Evolutionary conservation across 1,139 yeast species (phyloP), one percentile per base, ranked within the genome.

Genomic region (Yamadazyma conglobata): DNA sequence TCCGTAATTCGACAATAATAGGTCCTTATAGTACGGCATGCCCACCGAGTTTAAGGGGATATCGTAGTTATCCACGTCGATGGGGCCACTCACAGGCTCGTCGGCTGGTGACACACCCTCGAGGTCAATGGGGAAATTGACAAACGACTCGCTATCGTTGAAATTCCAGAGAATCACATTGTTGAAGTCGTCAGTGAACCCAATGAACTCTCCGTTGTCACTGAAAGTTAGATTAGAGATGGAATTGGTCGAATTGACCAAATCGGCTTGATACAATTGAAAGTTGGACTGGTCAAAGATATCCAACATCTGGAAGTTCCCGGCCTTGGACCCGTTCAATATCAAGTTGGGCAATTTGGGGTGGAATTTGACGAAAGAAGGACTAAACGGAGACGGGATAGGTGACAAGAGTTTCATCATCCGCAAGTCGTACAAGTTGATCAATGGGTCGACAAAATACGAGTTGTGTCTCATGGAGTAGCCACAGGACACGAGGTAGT

Each of bases 361-460:
- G 56, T 89, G 97, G 41, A 89, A 70, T 30, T 83, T 71, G 1
- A 84, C 93, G 51, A 75, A 83, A 5, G 86, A 72, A 1, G 97
- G 96, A 4, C 97, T 97, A 0, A 88, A 82, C 0, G 95, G 86
- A 52, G 88, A 88, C 2, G 96, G 79, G 4, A 89, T 66, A 2
- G 97, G 96, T 0, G 95, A 69, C 33, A 83, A 56, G 2, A 91
- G 73, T 36, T 77, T 72, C 76, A 86, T 69, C 42, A 79, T 75
- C 39, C 95, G 70, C 20, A 87, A 56, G 53, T 91, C 98, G 54
- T 77, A 88, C 12, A 87, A 78, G 42, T 81, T 82, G 15, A 91
- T 91, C 43, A 89, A 69, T 0, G 95, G 91, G 50, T 91, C 98
- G 19, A 59, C 63, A 37, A 65, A 50, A 33, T 51, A 60, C 5